phyloP scores from a whole-genome alignment of 2,329 filamentous ascomycete species.

The Talaromyces pinophilus region DNA sequence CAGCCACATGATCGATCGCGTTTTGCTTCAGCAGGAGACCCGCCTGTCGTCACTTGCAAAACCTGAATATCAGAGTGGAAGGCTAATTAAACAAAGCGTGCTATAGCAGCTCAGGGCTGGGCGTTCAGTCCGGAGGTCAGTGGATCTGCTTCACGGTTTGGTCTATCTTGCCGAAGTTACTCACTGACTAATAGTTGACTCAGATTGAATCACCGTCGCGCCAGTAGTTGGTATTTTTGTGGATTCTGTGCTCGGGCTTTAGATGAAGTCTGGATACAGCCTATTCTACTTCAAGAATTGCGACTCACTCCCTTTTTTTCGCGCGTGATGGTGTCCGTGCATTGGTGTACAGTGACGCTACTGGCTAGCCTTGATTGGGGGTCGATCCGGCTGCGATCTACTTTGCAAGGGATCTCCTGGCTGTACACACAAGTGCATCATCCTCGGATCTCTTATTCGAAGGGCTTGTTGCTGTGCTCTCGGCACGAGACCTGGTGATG shows the following conservation, averaged over 20 bases:
- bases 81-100: conserved; percentile 1
- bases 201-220: conserved; percentile 4
- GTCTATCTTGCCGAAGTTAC: conserved; percentile 16
- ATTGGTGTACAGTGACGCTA: conserved; percentile 16
- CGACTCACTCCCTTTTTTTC: conserved; percentile 16
- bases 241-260: conserved; percentile 15
- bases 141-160: conserved; percentile 14
- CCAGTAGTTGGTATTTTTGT: conserved; percentile 6
- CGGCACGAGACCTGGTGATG: conserved; percentile 6
- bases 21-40: conserved; percentile 15
- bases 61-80: background rate
- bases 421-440: background rate
- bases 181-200: conserved; percentile 19
- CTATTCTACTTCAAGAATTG: conserved; percentile 9
- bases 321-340: conserved; percentile 25
- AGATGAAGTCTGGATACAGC: conserved; percentile 11
- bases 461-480: background rate
- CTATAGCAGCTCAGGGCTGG: conserved; percentile 14
- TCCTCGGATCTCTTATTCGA: conserved; percentile 11
- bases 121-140: conserved; percentile 11
- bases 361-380: conserved; percentile 15
- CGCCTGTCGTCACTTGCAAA: conserved; percentile 14
- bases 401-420: conserved; percentile 6
- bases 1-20: conserved; percentile 25
- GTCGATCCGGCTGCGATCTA: conserved; percentile 18